These are phyloP conservation scores for Geranomyces variabilis DNA, from an alignment of 192 early-diverging fungal species.

Conservation along the genomic window DNA sequence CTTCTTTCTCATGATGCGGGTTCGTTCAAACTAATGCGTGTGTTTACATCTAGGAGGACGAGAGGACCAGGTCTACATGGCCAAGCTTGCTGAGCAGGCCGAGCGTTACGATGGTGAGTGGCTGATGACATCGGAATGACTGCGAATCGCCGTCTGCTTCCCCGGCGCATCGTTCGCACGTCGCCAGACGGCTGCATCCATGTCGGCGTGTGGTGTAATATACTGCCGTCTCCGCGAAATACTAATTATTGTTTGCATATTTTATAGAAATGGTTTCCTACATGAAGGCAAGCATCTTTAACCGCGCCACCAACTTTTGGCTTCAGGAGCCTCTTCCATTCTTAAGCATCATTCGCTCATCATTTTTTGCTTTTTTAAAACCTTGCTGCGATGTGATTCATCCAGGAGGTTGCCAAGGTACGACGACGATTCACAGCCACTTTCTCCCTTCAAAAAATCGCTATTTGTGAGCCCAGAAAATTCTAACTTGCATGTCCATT, in stretches of 20 bases:
- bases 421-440: background rate
- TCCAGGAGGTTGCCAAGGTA: constrained; percentile 83
- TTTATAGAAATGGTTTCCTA: constrained; percentile 80
- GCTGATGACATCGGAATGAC: background rate
- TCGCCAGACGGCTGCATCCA: too few species aligned
- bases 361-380: too few species aligned
- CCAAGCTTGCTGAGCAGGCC: constrained; percentile 98
- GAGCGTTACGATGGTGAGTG: constrained; percentile 97
- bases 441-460: background rate
- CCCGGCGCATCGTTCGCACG: too few species aligned
- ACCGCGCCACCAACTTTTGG: too few species aligned
- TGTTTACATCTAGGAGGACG: constrained; percentile 33
- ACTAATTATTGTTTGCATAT: background rate
- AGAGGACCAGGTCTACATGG: constrained; percentile 92
- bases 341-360: too few species aligned
- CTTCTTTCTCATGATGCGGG: too few species aligned
- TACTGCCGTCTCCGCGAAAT: background rate
- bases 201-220: too few species aligned
- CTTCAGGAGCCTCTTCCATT: too few species aligned
- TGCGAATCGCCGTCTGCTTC: too few species aligned
- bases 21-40: constrained; percentile 1
- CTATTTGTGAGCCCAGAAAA: background rate
- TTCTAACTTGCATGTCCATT: background rate
- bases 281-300: constrained; percentile 68
- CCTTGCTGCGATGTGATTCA: too few species aligned